A percentile compares a stretch with the other conserved stretches of the same genome.
These are phyloP conservation scores for Umbelopsis sp. DNA, from an alignment of 192 early-diverging fungal species.

Conservation along the genomic window DNA sequence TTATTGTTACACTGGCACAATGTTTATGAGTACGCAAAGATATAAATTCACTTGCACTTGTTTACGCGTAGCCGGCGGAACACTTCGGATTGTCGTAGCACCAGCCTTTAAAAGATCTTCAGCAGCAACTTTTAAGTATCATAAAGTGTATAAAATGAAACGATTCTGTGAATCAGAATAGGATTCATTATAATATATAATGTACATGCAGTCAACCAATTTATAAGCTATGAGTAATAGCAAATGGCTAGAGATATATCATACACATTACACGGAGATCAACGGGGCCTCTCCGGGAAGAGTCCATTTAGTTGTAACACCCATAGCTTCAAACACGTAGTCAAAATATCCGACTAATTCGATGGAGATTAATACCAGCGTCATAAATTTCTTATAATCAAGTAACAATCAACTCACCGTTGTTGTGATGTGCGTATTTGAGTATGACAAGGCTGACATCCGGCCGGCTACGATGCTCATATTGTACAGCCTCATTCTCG, in stretches of 20 bases:
- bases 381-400: neutral
- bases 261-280: neutral
- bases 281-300: neutral
- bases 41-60: too few relatives aligned
- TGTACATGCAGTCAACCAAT: too few relatives aligned
- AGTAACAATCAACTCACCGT: constrained; percentile 26
- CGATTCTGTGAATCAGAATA: too few relatives aligned
- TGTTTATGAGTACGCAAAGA: too few relatives aligned
- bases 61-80: too few relatives aligned
- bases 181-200: too few relatives aligned
- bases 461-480: neutral
- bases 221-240: too few relatives aligned
- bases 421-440: constrained; percentile 37
- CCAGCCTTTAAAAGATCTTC: too few relatives aligned
- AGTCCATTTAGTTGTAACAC: constrained; percentile 17
- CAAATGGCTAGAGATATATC: neutral
- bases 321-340: constrained; percentile 31
- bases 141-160: too few relatives aligned
- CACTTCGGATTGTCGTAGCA: too few relatives aligned
- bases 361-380: neutral
- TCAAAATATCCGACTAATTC: constrained; percentile 40
- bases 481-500: constrained; percentile 30
- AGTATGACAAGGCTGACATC: constrained; percentile 23
- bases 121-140: too few relatives aligned
- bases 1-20: too few relatives aligned